phyloP scores from a whole-genome alignment of 2,329 filamentous ascomycete species.

The Trichoderma lentiforme region DNA sequence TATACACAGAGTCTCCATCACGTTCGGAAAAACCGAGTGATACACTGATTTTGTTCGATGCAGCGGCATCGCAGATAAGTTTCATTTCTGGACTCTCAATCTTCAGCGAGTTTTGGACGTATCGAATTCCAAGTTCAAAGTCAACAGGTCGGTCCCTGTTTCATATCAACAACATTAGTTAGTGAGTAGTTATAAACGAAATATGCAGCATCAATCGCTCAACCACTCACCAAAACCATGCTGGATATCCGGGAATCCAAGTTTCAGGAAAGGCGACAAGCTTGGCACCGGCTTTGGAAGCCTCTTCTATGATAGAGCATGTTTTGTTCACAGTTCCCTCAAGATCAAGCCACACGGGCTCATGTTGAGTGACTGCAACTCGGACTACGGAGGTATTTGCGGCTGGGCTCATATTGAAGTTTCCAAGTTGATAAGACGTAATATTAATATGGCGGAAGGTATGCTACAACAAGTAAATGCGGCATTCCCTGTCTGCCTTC shows the following conservation, averaged over 20 bases:
- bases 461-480: not conserved
- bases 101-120: not conserved
- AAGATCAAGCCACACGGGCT: not conserved
- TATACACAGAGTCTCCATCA: conserved; percentile 41
- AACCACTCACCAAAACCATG: not conserved
- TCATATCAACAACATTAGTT: not conserved
- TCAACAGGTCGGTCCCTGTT: not conserved
- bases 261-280: not conserved
- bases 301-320: not conserved
- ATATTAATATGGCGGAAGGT: not conserved
- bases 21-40: conserved; percentile 45
- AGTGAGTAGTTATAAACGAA: not conserved
- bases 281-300: not conserved
- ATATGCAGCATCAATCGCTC: not conserved
- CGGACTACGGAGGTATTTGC: not conserved
- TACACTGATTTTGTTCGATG: not conserved
- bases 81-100: not conserved
- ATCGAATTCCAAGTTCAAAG: not conserved
- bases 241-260: not conserved
- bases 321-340: not conserved
- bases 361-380: not conserved
- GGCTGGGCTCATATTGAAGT: not conserved
- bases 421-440: not conserved
- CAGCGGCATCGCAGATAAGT: not conserved
- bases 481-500: not conserved